Conservation (phyloP, 768 basidiomycete genomes). For the Hygrophorus pudorinus region DNA sequence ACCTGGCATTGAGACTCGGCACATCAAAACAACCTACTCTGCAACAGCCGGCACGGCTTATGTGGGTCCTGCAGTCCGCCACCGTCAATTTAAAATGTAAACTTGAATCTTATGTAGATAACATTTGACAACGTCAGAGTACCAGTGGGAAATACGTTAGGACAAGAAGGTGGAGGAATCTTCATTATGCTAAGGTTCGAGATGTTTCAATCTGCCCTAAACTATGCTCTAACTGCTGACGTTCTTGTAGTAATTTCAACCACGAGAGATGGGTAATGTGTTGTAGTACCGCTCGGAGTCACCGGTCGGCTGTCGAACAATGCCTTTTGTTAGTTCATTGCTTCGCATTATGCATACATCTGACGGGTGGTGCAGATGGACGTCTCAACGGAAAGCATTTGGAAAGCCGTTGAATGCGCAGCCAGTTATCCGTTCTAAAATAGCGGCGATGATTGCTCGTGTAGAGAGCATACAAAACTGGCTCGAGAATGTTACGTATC, state of each 20-base stretch:
- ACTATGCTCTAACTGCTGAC: conserved; percentile 54
- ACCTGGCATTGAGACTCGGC: conserved; percentile 65
- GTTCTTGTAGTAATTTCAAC: conserved; percentile 86
- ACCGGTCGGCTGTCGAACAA: conserved; percentile 55
- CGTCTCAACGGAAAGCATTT: conserved; percentile 81
- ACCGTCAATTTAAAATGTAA: no score
- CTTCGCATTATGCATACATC: neutral
- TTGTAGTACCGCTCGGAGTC: conserved; percentile 43
- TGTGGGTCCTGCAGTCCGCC: neutral
- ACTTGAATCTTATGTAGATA: conserved; percentile 19
- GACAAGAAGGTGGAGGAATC: conserved; percentile 36
- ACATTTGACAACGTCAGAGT: conserved; percentile 81
- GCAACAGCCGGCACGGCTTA: conserved; percentile 79
- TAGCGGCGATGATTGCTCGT: conserved; percentile 84
- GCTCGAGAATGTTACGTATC: conserved; percentile 83
- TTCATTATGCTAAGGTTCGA: conserved; percentile 25
- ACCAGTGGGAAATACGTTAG: conserved; percentile 78
- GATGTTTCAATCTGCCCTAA: neutral
- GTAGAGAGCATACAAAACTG: conserved; percentile 42
- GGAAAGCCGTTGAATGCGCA: conserved; percentile 80
- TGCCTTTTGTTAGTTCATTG: conserved; percentile 54
- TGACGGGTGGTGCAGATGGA: conserved; percentile 45
- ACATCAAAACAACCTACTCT: conserved; percentile 63
- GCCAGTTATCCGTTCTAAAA: conserved; percentile 79
- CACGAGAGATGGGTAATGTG: conserved; percentile 87